These are phyloP conservation scores for Lavandula angustifolia DNA, from an alignment of 257 asterid genomes.

Conservation along the genomic window DNA sequence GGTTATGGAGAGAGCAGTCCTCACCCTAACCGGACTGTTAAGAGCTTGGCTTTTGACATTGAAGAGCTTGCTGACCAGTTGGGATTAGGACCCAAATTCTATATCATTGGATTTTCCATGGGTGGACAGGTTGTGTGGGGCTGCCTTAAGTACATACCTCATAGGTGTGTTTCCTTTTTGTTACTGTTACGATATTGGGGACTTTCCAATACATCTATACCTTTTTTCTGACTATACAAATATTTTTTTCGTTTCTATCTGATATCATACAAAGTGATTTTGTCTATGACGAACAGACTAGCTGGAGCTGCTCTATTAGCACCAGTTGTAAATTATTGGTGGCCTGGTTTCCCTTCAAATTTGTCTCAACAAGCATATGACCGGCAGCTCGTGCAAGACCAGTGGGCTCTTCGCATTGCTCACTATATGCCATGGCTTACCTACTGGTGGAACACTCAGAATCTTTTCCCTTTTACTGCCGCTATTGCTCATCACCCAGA, in stretches of 20 bases:
- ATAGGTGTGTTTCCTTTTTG: constrained; percentile 48
- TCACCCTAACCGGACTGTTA: constrained; percentile 56
- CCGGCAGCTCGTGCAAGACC: constrained; percentile 56
- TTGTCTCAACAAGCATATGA: constrained; percentile 54
- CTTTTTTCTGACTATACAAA: neutral
- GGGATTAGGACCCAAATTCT: constrained; percentile 75
- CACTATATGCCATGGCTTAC: constrained; percentile 81
- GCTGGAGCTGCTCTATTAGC: constrained; percentile 82
- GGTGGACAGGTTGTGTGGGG: constrained; percentile 88
- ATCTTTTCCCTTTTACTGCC: constrained; percentile 56
- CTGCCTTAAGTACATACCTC: constrained; percentile 90
- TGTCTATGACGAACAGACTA: constrained; percentile 52
- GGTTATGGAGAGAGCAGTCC: constrained; percentile 98
- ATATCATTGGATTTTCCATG: constrained; percentile 75
- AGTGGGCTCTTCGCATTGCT: constrained; percentile 78
- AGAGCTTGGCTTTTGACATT: constrained; percentile 68
- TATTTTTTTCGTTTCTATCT: neutral
- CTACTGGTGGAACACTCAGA: constrained; percentile 93
- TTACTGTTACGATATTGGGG: neutral
- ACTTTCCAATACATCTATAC: neutral
- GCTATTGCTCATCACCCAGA: constrained; percentile 40
- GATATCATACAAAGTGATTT: constrained; percentile 10
- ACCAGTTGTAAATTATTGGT: constrained; percentile 82
- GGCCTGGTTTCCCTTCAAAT: constrained; percentile 80
- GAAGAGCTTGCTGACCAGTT: constrained; percentile 87